phyloP scores from a whole-genome alignment of 2,329 filamentous ascomycete genomes.

The Cadophora sp. region DNA sequence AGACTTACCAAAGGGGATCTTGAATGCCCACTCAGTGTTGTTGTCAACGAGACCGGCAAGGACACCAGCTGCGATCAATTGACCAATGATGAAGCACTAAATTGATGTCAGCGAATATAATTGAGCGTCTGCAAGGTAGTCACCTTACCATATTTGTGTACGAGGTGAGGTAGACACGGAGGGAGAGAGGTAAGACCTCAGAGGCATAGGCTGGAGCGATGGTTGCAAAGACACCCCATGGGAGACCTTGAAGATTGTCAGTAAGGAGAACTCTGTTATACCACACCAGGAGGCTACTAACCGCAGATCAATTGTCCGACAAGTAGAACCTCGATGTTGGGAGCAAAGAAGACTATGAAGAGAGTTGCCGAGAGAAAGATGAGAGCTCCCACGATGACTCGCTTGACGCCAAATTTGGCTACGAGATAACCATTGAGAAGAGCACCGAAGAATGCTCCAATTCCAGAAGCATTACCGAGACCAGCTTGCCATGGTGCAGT shows the following conservation, averaged over 20 bases:
- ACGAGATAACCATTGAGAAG: conserved; percentile 54
- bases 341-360: conserved; percentile 58
- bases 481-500: conserved; percentile 35
- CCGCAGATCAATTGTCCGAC: conserved; percentile 56
- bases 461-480: conserved; percentile 31
- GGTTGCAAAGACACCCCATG: conserved; percentile 58
- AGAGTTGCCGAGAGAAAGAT: conserved; percentile 50
- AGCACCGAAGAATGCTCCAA: conserved; percentile 41
- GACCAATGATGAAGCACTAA: conserved; percentile 56
- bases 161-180: conserved; percentile 58
- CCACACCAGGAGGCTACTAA: neutral
- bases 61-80: conserved; percentile 54
- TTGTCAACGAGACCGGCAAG: conserved; percentile 49
- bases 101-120: too few relatives aligned
- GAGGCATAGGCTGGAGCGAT: conserved; percentile 44
- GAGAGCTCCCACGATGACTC: conserved; percentile 43
- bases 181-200: conserved; percentile 57
- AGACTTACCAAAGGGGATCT: conserved; percentile 51
- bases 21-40: conserved; percentile 44
- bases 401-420: conserved; percentile 51
- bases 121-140: too few relatives aligned
- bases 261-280: neutral
- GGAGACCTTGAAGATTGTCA: conserved; percentile 38
- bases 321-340: conserved; percentile 52
- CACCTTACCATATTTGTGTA: conserved; percentile 53